These are phyloP conservation scores for Cordyceps tenuipes DNA, from an alignment of 2,329 filamentous ascomycete species.

Conservation along the genomic window DNA sequence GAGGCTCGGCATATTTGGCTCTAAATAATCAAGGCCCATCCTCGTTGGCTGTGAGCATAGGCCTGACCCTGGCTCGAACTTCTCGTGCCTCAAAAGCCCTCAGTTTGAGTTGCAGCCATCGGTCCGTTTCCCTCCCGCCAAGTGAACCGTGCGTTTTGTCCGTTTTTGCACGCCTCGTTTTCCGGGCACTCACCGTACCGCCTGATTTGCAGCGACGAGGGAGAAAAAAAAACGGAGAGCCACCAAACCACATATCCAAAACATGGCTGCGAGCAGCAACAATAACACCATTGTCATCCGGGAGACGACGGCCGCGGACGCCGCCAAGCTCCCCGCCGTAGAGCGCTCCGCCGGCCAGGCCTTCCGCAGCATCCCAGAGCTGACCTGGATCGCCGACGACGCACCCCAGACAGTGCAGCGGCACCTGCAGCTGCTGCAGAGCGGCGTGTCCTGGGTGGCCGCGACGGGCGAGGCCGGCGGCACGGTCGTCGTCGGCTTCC, in stretches of 20 bases:
- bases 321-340: conserved; percentile 8
- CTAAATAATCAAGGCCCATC: not conserved
- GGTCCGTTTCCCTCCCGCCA: conserved; percentile 9
- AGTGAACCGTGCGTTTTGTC: conserved; percentile 1
- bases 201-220: not conserved
- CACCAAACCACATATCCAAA: not conserved
- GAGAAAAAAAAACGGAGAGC: too few species aligned
- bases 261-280: not conserved
- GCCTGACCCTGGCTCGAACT: not conserved
- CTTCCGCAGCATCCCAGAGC: conserved; percentile 11
- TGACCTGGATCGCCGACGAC: conserved; percentile 13
- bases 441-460: conserved; percentile 12
- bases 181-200: not conserved
- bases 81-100: not conserved
- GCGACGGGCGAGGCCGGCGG: not conserved
- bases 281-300: not conserved
- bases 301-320: conserved; percentile 4
- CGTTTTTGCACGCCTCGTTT: not conserved
- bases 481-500: conserved; percentile 7
- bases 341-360: conserved; percentile 12
- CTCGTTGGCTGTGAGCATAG: not conserved
- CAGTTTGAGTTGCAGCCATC: not conserved
- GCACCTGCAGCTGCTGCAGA: conserved; percentile 10
- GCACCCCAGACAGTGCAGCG: conserved; percentile 7
- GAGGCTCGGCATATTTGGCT: not conserved